Evolutionary conservation across 345 rosid genomes (phyloP), one percentile per base, ranked within the genome.

Genomic region (Sisymbrium irio): DNA sequence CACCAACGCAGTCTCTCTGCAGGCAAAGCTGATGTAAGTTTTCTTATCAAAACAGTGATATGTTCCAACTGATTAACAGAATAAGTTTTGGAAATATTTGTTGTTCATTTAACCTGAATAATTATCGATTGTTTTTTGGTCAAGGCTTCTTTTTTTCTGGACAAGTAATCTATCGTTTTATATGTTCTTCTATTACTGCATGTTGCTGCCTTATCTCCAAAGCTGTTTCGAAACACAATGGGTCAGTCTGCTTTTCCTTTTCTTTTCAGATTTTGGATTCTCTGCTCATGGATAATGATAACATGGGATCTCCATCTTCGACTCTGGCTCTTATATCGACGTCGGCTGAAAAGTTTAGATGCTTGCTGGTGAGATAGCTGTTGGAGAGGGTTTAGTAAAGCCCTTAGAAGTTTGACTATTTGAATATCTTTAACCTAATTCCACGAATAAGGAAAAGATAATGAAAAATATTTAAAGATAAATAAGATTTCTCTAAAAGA

Each of bases 11-110:
- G 88, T 76, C 89, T 69, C 75, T 90, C 96, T 60, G 79, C 77
- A 58, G 90, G 83, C 37, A 87, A 85, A 64, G 90, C 86, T 82
- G 91, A 86, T 77, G 99, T 86, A 80, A 86, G 92, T 81, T 82
- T 33, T 54, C 19, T 36, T 14, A 45, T 68, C 58, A 18, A 19
- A 50, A 8, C 41, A 36, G 50, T 51, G 40, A 50, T 39, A 46
- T 68, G 5, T 20, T 49, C 69, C 15, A 50, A 35, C 5, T 42
- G 56, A 22, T 50, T 19, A 55, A 9, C 60, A 17, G 32, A 49
- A 66, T 42, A 30, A 59, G 32, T 40, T 37, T 30, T 22, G 25
- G 25, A 22, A 22, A 28, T 59, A 39, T 59, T 51, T 49, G 46
- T 67, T 14, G 28, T 39, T 47, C 46, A 41, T 39, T 39, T 32